A percentile compares a stretch with the other conserved stretches of the same genome.
These are phyloP conservation scores for Dendrostoma leiphaemia DNA, from an alignment of 2,329 filamentous ascomycete genomes.

Conservation along the genomic window DNA sequence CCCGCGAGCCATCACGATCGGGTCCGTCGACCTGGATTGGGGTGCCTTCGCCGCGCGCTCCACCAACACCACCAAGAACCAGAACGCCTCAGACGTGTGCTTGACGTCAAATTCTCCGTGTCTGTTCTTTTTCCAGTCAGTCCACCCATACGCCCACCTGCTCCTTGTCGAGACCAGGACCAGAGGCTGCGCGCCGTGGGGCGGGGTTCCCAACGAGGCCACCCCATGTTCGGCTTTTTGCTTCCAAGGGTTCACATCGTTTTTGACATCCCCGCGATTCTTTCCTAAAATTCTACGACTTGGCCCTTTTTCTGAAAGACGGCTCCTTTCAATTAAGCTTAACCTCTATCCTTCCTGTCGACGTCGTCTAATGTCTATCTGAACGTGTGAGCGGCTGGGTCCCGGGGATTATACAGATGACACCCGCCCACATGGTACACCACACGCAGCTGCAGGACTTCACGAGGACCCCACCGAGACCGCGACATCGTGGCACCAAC, in stretches of 20 bases:
- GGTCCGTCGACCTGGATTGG: background rate
- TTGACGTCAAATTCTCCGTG: constrained; percentile 10
- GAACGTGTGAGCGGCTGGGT: background rate
- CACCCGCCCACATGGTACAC: background rate
- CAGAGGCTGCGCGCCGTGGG: too few relatives aligned
- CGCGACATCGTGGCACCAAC: background rate
- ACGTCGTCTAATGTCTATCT: constrained; percentile 1
- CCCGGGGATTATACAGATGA: constrained; percentile 1
- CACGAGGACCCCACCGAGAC: background rate
- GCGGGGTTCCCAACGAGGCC: too few relatives aligned
- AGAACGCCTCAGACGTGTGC: background rate
- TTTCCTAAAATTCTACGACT: background rate
- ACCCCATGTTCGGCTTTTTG: too few relatives aligned
- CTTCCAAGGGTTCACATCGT: too few relatives aligned
- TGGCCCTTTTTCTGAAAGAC: background rate
- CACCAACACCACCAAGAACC: background rate
- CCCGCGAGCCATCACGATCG: background rate
- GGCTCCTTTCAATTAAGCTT: background rate
- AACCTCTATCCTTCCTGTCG: background rate
- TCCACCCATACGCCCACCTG: too few relatives aligned
- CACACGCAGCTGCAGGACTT: background rate
- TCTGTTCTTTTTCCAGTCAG: background rate
- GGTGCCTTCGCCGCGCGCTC: background rate
- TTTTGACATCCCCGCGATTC: constrained; percentile 5
- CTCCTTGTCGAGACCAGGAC: too few relatives aligned